Evolutionary conservation across 176 grass and related monocot genomes (phyloP).

Genomic region (Musa troglodytarum): DNA sequence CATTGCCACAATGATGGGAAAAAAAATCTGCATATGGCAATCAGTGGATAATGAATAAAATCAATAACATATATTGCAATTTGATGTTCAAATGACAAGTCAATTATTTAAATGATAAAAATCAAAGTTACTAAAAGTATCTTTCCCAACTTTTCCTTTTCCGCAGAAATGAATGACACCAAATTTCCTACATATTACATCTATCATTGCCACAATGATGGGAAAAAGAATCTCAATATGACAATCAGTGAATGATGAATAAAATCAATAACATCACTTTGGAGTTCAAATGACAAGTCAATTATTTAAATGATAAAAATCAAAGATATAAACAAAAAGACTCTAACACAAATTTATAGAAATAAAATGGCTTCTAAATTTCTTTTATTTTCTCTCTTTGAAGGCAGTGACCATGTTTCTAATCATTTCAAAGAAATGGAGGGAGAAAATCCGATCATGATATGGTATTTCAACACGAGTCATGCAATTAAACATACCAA

Average conservation of each 20-base stretch:
- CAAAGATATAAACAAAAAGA: too few relatives aligned
- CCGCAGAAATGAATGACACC: not conserved
- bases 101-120: not conserved
- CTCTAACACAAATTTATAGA: too few relatives aligned
- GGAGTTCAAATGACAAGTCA: not conserved
- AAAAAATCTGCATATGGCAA: not conserved
- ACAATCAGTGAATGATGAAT: not conserved
- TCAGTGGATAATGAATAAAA: not conserved
- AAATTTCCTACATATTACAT: not conserved
- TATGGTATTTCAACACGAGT: not conserved
- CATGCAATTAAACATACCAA: not conserved
- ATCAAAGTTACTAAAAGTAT: not conserved
- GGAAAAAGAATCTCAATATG: not conserved
- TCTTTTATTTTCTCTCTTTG: too few relatives aligned
- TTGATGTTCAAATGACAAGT: not conserved
- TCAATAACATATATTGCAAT: not conserved
- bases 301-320: not conserved
- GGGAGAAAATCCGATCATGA: not conserved
- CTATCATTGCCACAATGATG: not conserved
- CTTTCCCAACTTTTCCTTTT: not conserved
- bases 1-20: not conserved
- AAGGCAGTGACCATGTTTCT: not conserved
- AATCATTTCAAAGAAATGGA: conserved; percentile 3
- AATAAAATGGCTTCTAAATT: too few relatives aligned
- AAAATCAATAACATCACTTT: not conserved